Evolutionary conservation across 2,329 filamentous ascomycete genomes (phyloP), one percentile per base, ranked within the genome.

Genomic region (Eurotiales sp.): DNA sequence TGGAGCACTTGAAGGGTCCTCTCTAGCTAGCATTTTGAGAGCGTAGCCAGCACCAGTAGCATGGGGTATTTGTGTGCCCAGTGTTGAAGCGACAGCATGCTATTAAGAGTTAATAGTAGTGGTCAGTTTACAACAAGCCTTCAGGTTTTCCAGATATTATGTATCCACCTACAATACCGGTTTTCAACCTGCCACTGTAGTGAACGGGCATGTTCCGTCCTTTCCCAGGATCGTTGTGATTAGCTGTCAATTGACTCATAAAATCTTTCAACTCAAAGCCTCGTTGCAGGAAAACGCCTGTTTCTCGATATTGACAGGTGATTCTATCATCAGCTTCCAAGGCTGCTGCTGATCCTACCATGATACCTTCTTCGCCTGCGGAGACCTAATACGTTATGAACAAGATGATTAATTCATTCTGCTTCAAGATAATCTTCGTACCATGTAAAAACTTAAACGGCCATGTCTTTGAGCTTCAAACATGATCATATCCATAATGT

Each of bases 201-300:
- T 99, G 93, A 12, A 97, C 88, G 0, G 93, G 93, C 93, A 99
- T 99, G 63, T 96, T 97, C 56, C 92, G 83, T 1, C 91, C 93
- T 54, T 79, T 81, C 1, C 92, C 91, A 0, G 78, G 70, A 61
- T 99, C 93, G 56, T 89, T 82, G 49, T 76, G 80, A 65, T 96
- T 97, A 17, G 91, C 84, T 72, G 97, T 96, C 8, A 99, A 74
- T 68, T 99, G 93, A 61, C 83, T 87, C 93, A 99, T 97, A 64
- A 97, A 97, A 54, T 97, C 84, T 43, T 85, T 83, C 41, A 95
- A 77, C 0, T 83, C 88, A 67, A 92, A 96, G 2, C 93, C 93
- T 32, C 93, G 83, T 69, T 96, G 87, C 58, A 87, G 82, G 67
- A 96, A 93, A 5, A 96, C 87, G 1, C 93, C 93, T 40, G 92